Evolutionary conservation across 2,329 filamentous ascomycete genomes (phyloP).

Genomic region (Ophiostoma angusticollis): DNA sequence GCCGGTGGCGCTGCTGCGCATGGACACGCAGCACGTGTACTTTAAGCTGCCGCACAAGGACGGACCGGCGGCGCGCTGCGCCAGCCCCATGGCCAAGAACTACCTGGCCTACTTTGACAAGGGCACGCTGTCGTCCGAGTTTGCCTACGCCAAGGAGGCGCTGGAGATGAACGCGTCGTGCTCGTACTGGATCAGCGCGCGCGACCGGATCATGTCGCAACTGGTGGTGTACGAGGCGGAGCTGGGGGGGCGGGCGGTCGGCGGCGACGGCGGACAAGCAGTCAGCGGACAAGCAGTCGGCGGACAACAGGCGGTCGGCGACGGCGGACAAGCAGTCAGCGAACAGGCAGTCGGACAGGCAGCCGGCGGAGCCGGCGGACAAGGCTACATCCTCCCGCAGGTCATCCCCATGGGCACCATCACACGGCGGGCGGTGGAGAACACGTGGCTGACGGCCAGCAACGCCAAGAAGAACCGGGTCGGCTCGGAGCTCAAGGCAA

Average conservation of each 20-base stretch:
- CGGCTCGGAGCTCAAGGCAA: constrained; percentile 91
- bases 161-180: constrained; percentile 98
- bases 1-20: constrained; percentile 48
- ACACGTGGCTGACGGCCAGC: constrained; percentile 94
- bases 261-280: constrained; percentile 7
- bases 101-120: constrained; percentile 88
- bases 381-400: constrained; percentile 87
- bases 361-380: no score
- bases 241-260: constrained; percentile 14
- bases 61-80: constrained; percentile 71
- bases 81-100: constrained; percentile 78
- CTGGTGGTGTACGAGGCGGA: constrained; percentile 79
- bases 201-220: constrained; percentile 86
- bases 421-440: constrained; percentile 85
- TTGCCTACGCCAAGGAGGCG: constrained; percentile 80
- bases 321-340: constrained; percentile 13
- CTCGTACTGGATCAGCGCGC: constrained; percentile 96
- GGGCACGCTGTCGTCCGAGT: constrained; percentile 77
- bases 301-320: constrained; percentile 6
- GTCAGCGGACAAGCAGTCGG: neutral
- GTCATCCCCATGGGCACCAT: constrained; percentile 98
- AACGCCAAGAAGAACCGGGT: constrained; percentile 95
- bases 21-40: constrained; percentile 56
- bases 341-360: no score
- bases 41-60: constrained; percentile 97